Percentiles rank a stretch among this genome's conserved stretches.
These are phyloP conservation scores for Lactarius evosmus DNA, from an alignment of 768 basidiomycete species.

Conservation along the genomic window DNA sequence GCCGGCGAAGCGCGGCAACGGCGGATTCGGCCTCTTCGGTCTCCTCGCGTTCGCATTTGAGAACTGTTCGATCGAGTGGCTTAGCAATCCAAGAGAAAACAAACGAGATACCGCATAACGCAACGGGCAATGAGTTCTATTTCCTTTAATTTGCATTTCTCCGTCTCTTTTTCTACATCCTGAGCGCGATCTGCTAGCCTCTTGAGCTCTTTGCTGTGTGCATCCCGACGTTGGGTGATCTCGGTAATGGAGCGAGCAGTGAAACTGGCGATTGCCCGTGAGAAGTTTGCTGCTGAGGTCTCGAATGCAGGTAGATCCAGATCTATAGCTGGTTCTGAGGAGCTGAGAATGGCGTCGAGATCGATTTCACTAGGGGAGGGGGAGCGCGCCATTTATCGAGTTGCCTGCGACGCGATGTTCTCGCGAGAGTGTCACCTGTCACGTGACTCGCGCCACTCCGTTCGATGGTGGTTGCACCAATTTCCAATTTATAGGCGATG, in stretches of 20 bases:
- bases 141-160: slow-evolving; percentile 50
- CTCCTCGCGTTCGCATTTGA: slow-evolving; percentile 61
- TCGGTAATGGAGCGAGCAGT: not conserved
- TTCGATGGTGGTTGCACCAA: no score
- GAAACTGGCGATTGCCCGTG: not conserved
- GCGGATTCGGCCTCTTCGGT: slow-evolving; percentile 64
- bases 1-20: slow-evolving; percentile 58
- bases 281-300: not conserved
- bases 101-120: not conserved
- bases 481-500: not conserved
- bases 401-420: no score
- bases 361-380: not conserved
- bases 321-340: not conserved
- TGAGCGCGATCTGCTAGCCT: slow-evolving; percentile 40
- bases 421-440: no score
- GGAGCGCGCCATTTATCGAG: no score
- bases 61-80: not conserved
- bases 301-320: not conserved
- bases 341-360: not conserved
- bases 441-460: no score
- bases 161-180: slow-evolving; percentile 40
- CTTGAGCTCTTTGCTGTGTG: not conserved
- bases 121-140: slow-evolving; percentile 73
- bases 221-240: not conserved
- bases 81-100: not conserved